Evolutionary conservation across 352 stramenopile species (phyloP), one percentile per base, ranked within the genome.

Genomic region (Globisporangium solare): DNA sequence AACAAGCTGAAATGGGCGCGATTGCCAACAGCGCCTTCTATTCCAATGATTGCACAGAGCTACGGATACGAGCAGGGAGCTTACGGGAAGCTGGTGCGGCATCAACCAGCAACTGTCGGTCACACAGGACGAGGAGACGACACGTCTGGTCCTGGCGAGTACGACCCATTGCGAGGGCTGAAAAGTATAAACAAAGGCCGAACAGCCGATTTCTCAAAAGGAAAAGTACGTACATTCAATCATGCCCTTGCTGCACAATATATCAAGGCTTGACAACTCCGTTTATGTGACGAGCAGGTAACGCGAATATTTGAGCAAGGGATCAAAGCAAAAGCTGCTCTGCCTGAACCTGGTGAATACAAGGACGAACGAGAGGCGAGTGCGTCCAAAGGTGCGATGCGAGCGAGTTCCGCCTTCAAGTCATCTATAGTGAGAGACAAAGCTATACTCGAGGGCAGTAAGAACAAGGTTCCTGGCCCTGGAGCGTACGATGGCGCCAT

Each of bases 61-160:
- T 92, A 87, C 60, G 83, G 83, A 3, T 90, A 92, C 47, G 83
- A 90, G 21, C 74, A 92, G 65, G 68, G 74, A 10, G 71, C 73
- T 4, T 76, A 90, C 58, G 83, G 83, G 0, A 89, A 90, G 43
- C 67, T 92, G 2, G 68, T 92, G 27, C 78, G 79, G 0, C 78
- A 92, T 20, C 63, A 89, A n/a, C 79, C 83, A 8, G 66, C 61
- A 0, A 69, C 75, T 27, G 66, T 86, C 0, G 79, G 79, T 0
- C 69, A 90, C 54, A 71, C 75, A 51, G 82, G 82, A 0, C 65
- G 69, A 43, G 72, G 73, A 3, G 66, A 76, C 12, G 82, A 92
- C 40, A 88, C 79, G 0, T 69, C 77, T 11, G 79, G 83, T 7
- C 83, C 83, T 6, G 80, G 83, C 6, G 80, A 89, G 20, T 92